Evolutionary conservation across 441 rosid species (phyloP), one percentile per base, ranked within the genome.

Genomic region (Raphanus hybrid): DNA sequence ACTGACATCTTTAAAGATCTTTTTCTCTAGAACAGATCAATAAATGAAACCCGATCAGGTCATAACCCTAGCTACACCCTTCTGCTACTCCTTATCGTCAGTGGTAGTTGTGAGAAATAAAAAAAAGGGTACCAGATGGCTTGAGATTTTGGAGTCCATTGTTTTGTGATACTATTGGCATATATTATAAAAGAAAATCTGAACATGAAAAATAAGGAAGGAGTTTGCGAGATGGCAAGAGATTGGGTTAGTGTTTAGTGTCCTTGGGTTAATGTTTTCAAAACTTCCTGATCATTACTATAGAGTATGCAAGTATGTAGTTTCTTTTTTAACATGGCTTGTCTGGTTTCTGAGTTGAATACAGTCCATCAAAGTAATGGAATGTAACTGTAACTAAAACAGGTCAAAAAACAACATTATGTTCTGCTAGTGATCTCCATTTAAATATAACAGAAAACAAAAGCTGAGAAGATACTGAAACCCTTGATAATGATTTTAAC

Each of bases 401-500:
- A 48, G 2, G 16, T 48, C 54, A 48, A 48, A 48, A 35, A 7
- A 8, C 0, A 48, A 48, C 2, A n/a, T 4, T 6, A 48, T 48
- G 54, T 48, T 48, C 54, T 48, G 7, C 54, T 48, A 48, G 16
- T 52, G 58, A 52, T 61, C 43, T 61, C 65, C 65, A 61, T 29
- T 1, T 8, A 14, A 0, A 61, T 2, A 0, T 8, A 61, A 15
- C 20, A 7, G 65, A n/a, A 10, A 41, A 67, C 20, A 67, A 15
- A 67, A 67, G 34, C 69, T 65, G 32, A 41, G 54, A 65, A 18
- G 69, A 18, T 11, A 8, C 26, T 64, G 69, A 41, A 64, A 39
- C 52, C 54, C 54, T 18, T 9, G 26, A 64, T 14, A 64, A 39
- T 2, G 69, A 64, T 20, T 37, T 6, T 39, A 64, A 18, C 32